Conservation (phyloP, 257 asterid genomes). For the Orobanche coerulescens region DNA sequence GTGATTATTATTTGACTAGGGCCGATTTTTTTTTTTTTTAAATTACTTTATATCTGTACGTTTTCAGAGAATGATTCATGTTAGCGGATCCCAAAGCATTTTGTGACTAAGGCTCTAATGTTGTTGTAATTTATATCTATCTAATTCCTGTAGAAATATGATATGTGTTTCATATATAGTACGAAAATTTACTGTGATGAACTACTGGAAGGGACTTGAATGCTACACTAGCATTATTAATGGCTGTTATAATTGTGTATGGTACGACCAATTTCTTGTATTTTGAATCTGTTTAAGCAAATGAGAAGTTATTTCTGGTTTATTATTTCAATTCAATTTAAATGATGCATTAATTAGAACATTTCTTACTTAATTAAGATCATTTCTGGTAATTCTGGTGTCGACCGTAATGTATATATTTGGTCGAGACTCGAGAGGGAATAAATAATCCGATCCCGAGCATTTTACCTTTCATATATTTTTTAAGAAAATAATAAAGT, state of each 20-base stretch:
- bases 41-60: too few species aligned
- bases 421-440: conserved; percentile 9
- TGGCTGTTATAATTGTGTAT: conserved; percentile 12
- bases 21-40: background rate
- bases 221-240: conserved; percentile 8
- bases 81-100: too few species aligned
- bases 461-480: background rate
- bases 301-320: conserved; percentile 12
- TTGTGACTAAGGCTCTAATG: too few species aligned
- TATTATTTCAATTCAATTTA: background rate
- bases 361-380: conserved; percentile 3
- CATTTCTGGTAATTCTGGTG: background rate
- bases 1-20: conserved; percentile 2
- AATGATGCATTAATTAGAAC: background rate
- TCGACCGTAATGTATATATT: conserved; percentile 5
- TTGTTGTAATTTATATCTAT: too few species aligned
- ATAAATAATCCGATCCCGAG: conserved; percentile 3
- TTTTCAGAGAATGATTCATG: too few species aligned
- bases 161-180: background rate
- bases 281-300: conserved; percentile 12
- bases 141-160: too few species aligned
- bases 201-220: conserved; percentile 11
- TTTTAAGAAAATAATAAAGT: too few species aligned
- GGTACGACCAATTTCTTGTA: conserved; percentile 7
- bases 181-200: conserved; percentile 13